A percentile compares a stretch with the other conserved stretches of the same genome.
These are phyloP conservation scores for Ilyonectria sp. DNA, from an alignment of 2,329 filamentous ascomycete species.

Conservation along the genomic window DNA sequence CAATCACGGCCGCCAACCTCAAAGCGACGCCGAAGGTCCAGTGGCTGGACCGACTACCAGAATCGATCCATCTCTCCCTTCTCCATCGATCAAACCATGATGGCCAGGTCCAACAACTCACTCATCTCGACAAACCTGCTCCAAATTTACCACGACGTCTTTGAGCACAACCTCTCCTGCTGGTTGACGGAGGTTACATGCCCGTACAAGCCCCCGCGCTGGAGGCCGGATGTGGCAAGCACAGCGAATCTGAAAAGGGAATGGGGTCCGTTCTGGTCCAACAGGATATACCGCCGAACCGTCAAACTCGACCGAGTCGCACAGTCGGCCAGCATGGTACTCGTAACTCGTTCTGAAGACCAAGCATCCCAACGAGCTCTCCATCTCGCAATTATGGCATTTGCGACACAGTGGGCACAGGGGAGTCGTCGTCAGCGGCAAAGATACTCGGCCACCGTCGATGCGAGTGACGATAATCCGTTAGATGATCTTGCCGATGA, in stretches of 20 bases:
- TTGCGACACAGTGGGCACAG: constrained; percentile 47
- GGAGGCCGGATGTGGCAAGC: constrained; percentile 15
- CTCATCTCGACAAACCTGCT: constrained; percentile 44
- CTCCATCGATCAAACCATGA: constrained; percentile 44
- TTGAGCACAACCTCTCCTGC: constrained; percentile 45
- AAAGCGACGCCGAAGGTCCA: constrained; percentile 38
- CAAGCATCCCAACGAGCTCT: constrained; percentile 38
- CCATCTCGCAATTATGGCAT: constrained; percentile 45
- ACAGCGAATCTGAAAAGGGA: constrained; percentile 28
- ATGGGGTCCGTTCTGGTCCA: constrained; percentile 46
- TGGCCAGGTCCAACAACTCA: constrained; percentile 43
- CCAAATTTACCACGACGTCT: constrained; percentile 46
- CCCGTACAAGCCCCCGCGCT: constrained; percentile 40
- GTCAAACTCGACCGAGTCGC: constrained; percentile 42
- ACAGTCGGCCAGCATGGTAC: constrained; percentile 40
- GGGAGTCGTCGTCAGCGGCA: constrained; percentile 47
- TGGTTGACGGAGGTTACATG: constrained; percentile 46
- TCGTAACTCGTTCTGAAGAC: constrained; percentile 37
- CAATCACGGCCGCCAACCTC: constrained; percentile 19
- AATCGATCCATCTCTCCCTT: constrained; percentile 39
- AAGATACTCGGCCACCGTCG: constrained; percentile 21
- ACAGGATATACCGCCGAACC: constrained; percentile 45
- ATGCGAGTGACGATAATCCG: constrained; percentile 21
- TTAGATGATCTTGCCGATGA: constrained; percentile 40
- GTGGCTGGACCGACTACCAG: constrained; percentile 29